Evolutionary conservation across 108 stramenopile genomes (phyloP).

Genomic region (Fragilaria crotonensis): DNA sequence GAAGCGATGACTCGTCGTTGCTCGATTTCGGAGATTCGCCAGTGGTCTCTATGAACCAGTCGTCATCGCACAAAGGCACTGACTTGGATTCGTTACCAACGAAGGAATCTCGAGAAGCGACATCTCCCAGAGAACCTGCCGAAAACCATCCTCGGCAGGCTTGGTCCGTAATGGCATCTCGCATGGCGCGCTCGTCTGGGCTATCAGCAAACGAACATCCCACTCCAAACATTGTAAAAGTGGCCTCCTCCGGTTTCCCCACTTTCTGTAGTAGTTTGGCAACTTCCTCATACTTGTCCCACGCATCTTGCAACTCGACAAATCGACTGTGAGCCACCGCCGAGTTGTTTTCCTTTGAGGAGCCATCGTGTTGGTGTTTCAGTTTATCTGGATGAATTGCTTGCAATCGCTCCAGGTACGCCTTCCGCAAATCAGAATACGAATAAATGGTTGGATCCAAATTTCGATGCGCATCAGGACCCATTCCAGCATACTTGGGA

Average conservation of each 20-base stretch:
- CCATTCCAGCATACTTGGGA: conserved; percentile 16
- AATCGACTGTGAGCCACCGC: conserved; percentile 30
- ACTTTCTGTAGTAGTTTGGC: conserved; percentile 20
- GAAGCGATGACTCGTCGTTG: too few species aligned
- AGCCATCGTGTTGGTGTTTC: background rate
- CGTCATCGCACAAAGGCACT: conserved; percentile 23
- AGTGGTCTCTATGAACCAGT: conserved; percentile 15
- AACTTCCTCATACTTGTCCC: conserved; percentile 57
- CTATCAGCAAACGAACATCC: conserved; percentile 79
- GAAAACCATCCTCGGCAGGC: conserved; percentile 83
- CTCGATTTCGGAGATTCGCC: too few species aligned
- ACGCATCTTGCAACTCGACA: conserved; percentile 55
- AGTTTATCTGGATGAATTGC: conserved; percentile 71
- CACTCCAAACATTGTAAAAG: conserved; percentile 81
- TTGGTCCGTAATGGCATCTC: conserved; percentile 74
- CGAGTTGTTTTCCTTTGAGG: too few species aligned
- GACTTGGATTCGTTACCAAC: too few species aligned
- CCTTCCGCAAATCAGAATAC: conserved; percentile 41
- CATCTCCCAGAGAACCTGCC: conserved; percentile 42
- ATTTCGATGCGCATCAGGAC: conserved; percentile 23
- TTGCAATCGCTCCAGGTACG: conserved; percentile 50
- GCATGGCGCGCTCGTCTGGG: conserved; percentile 41
- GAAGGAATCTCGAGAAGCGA: too few species aligned
- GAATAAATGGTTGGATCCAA: conserved; percentile 40
- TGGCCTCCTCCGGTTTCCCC: conserved; percentile 14